Evolutionary conservation across 768 basidiomycete species (phyloP), one percentile per base, ranked within the genome.

Genomic region (Piloderma croceum): DNA sequence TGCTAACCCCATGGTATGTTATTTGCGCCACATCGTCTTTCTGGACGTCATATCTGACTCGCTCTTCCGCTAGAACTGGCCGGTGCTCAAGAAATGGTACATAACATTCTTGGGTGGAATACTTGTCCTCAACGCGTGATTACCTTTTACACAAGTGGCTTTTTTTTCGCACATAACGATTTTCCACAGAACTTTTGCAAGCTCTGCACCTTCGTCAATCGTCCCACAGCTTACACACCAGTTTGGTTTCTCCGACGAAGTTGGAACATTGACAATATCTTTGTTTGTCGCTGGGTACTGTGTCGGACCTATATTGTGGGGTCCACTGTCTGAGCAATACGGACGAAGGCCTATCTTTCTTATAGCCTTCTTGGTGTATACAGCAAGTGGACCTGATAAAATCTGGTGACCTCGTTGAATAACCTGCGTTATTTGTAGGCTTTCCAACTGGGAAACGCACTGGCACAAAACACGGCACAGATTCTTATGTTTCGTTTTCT

Each of bases 241-340:
- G 24, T 80, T 80, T 45, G 46, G 61, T 7, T 66, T 82, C 52
- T 69, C 71, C 5, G 15, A 60, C 22, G 77, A 74, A 52, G 66
- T 78, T 19, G 77, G 63, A 5, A 69, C 66, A 7, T 64, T 83
- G 34, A 73, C 71, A 1, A 67, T 83, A 23, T 73, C 81, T 2
- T 66, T 83, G 4, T 83, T 82, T 54, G 71, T 83, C 11, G 68
- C 68, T n/a, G 81, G 81, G n/a, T 83, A 80, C 49, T 77, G 73
- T 45, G 66, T 81, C 17, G 81, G 81, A 1, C 79, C 79, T 3
- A 55, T 79, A 6, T 34, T 78, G 4, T 83, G 76, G 78, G 77
- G 68, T 0, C 77, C 77, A 3, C 55, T 79, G 23, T 78, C 63
- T 2, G 71, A 72, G 39, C 60, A 29, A 46, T 77, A 70, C 42